phyloP scores from a whole-genome alignment of 1,284 basidiomycete genomes.

The Puccinia triticina region DNA sequence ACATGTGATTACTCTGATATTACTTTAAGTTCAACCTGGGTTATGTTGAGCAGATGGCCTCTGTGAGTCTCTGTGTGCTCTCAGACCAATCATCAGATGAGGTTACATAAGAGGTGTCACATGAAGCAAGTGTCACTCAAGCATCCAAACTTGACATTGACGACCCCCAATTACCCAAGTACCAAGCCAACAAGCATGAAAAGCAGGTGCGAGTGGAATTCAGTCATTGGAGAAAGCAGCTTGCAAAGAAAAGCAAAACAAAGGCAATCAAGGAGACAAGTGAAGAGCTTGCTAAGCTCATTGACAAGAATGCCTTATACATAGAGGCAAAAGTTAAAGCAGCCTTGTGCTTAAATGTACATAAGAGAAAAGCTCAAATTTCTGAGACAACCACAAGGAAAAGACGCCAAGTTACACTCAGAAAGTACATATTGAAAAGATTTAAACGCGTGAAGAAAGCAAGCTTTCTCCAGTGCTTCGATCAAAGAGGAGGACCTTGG shows the following conservation, averaged over 20 bases:
- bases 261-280: neutral
- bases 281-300: neutral
- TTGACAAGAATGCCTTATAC: neutral
- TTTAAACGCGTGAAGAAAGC: neutral
- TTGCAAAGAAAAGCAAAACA: neutral
- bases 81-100: neutral
- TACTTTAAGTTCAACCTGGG: too few relatives aligned
- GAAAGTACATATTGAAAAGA: neutral
- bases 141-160: neutral
- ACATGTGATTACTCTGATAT: too few relatives aligned
- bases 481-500: neutral
- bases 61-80: neutral
- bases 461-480: neutral
- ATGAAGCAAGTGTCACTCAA: neutral
- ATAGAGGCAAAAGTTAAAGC: neutral
- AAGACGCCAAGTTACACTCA: neutral
- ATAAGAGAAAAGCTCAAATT: neutral
- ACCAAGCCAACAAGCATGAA: neutral
- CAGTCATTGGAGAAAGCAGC: neutral
- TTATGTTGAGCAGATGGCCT: neutral
- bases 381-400: neutral
- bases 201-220: neutral
- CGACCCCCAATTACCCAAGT: neutral
- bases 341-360: neutral
- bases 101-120: neutral